phyloP scores from a whole-genome alignment of 1,284 basidiomycete species.

The Cutaneotrichosporon dermatis region DNA sequence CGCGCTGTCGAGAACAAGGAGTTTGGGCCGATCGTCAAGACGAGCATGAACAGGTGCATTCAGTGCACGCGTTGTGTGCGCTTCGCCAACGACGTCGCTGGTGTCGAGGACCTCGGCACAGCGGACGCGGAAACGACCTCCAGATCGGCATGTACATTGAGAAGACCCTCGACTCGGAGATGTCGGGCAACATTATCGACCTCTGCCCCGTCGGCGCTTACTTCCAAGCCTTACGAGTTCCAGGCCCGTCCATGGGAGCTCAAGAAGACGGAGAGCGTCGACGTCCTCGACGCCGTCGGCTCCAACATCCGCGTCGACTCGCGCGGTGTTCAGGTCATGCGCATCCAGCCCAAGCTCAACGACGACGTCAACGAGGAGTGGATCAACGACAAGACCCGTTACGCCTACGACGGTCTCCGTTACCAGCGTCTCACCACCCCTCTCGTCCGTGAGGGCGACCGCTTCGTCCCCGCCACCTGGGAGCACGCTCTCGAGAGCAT shows the following conservation, averaged over 20 bases:
- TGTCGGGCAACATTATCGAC: conserved; percentile 96
- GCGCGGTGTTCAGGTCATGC: conserved; percentile 93
- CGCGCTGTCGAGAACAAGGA: conserved; percentile 98
- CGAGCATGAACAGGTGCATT: conserved; percentile 98
- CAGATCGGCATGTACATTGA: conserved; percentile 99
- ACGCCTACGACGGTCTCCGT: conserved; percentile 90
- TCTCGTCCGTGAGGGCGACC: conserved; percentile 83
- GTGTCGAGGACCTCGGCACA: conserved; percentile 94
- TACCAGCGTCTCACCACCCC: conserved; percentile 95
- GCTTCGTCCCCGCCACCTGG: conserved; percentile 89
- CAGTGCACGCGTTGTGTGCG: conserved; percentile 99
- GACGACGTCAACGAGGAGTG: conserved; percentile 99
- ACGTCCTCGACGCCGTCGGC: conserved; percentile 97
- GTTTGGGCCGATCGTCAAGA: conserved; percentile 95
- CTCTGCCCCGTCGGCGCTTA: conserved; percentile 90
- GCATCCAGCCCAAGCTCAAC: conserved; percentile 91
- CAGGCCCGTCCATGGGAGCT: conserved; percentile 97
- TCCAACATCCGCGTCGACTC: conserved; percentile 98
- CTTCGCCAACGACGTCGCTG: conserved; percentile 98
- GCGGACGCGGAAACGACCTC: conserved; percentile 94
- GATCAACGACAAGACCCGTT: conserved; percentile 99
- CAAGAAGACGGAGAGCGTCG: conserved; percentile 95
- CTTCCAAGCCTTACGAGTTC: conserved; percentile 97
- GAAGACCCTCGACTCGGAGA: conserved; percentile 94
- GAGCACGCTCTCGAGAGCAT: conserved; percentile 81